Conservation (phyloP, 2,329 filamentous ascomycete genomes). For the Cytospora paraplurivora region DNA sequence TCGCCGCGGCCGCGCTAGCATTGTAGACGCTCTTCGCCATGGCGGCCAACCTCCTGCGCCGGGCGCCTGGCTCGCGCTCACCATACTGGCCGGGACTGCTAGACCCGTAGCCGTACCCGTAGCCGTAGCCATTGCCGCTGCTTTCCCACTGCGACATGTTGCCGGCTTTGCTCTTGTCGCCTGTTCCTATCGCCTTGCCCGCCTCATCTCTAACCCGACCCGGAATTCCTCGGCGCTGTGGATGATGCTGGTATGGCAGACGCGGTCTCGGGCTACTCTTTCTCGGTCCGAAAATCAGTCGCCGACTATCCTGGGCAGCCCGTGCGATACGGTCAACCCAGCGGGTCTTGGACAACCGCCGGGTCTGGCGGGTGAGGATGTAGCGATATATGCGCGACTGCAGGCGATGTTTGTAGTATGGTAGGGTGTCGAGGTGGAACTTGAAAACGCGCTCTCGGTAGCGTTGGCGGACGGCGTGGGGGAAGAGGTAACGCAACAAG, state of each 20-base stretch:
- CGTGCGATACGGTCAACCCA: constrained; percentile 47
- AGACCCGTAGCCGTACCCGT: constrained; percentile 4
- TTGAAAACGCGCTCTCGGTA: constrained; percentile 67
- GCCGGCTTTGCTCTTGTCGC: constrained; percentile 27
- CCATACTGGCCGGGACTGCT: constrained; percentile 33
- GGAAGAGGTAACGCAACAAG: constrained; percentile 69
- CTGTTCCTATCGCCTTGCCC: constrained; percentile 24
- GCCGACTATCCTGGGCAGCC: constrained; percentile 41
- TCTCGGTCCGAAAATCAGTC: constrained; percentile 48
- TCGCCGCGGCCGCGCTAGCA: constrained; percentile 58
- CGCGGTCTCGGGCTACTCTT: not conserved
- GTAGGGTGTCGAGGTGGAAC: constrained; percentile 75
- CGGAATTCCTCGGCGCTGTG: constrained; percentile 25
- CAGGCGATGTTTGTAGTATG: constrained; percentile 67
- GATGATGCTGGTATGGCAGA: constrained; percentile 37
- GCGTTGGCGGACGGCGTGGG: constrained; percentile 60
- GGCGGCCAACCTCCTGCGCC: constrained; percentile 74
- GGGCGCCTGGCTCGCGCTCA: constrained; percentile 63
- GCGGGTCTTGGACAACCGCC: constrained; percentile 51
- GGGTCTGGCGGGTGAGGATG: constrained; percentile 65
- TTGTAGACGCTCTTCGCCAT: constrained; percentile 61
- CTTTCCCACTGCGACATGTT: constrained; percentile 31
- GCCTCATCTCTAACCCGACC: constrained; percentile 15
- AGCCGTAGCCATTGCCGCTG: constrained; percentile 37
- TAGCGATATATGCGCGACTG: constrained; percentile 79